phyloP scores from a whole-genome alignment of 768 basidiomycete species.

The Fibroporia radiculosa region DNA sequence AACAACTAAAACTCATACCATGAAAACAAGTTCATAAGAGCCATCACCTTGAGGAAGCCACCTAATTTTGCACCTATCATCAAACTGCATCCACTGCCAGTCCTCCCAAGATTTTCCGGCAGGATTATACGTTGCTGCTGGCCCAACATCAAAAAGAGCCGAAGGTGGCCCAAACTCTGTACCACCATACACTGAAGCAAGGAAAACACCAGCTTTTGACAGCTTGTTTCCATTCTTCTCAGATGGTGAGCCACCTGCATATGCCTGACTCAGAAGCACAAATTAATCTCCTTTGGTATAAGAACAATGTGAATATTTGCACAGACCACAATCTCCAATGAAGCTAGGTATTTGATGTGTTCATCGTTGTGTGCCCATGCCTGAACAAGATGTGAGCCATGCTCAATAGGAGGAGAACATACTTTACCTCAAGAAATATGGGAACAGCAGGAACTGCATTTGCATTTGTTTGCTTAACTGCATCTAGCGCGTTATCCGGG shows the following conservation, averaged over 20 bases:
- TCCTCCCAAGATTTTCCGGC: background rate
- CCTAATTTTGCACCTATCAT: background rate
- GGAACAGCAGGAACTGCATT: conserved; percentile 9
- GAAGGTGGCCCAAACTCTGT: conserved; percentile 9
- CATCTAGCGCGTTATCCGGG: conserved; percentile 8
- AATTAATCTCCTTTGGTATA: background rate
- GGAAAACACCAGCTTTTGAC: conserved; percentile 7
- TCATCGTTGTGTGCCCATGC: conserved; percentile 14
- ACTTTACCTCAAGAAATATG: conserved; percentile 11
- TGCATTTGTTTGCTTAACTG: conserved; percentile 1
- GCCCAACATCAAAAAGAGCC: background rate
- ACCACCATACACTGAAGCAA: conserved; percentile 9
- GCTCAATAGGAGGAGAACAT: background rate
- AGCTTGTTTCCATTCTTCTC: conserved; percentile 11
- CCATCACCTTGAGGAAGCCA: conserved; percentile 8
- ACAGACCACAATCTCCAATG: conserved; percentile 8
- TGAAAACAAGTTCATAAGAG: background rate
- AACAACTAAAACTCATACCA: conserved; percentile 7
- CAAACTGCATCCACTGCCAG: conserved; percentile 9
- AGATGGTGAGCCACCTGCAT: conserved; percentile 14
- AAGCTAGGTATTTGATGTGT: conserved; percentile 5
- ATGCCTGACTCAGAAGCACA: conserved; percentile 4
- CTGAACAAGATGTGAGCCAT: too few species aligned
- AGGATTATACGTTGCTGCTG: background rate
- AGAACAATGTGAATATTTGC: background rate